Evolutionary conservation across 2,329 filamentous ascomycete genomes (phyloP), one percentile per base, ranked within the genome.

Genomic region (Blastomyces parvus): DNA sequence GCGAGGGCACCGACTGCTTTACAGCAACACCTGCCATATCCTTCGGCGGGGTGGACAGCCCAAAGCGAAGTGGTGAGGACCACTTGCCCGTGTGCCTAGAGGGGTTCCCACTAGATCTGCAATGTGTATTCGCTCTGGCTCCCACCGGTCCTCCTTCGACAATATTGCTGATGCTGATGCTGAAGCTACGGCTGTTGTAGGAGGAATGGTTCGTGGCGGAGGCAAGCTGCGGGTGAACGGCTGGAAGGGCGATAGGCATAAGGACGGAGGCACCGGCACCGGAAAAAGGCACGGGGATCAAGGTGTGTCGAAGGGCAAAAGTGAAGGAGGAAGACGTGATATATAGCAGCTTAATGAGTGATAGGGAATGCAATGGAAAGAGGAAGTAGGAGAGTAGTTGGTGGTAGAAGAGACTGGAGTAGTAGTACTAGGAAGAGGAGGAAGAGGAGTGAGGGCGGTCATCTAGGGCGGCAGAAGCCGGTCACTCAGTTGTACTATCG

Each of bases 11-110:
- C 36, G 74, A 65, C 38, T 69, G 70, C 65, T 73, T 75, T 64
- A 75, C 75, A 38, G 75, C 70, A 58, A 77, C 68, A n/a, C 75
- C 74, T 59, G 71, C 74, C 76, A 78, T 78, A 60, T 78, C 76
- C 73, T 67, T 68, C 46, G 75, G 76, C 63, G 76, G 76, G 33
- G 76, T 77, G 27, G 74, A 75, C 46, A 78, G 68, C 68, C 76
- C 76, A 74, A 74, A 56, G 4, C 50, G 44, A 33, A 62, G 56
- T 6, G 56, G 44, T n/a, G 53, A 33, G 33, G 59, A 36, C 59
- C 36, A 55, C 59, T 52, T 40, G 30, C 25, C 30, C 25, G 25
- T 52, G 19, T 27, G 27, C 27, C 46, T 22, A 42, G 60, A 62
- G 33, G n/a, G 14, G 8, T 11, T 3, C 50, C 13, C 63, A 57